These are phyloP conservation scores for Gnomoniopsis sp. DNA, from an alignment of 2,329 filamentous ascomycete genomes.

Conservation along the genomic window DNA sequence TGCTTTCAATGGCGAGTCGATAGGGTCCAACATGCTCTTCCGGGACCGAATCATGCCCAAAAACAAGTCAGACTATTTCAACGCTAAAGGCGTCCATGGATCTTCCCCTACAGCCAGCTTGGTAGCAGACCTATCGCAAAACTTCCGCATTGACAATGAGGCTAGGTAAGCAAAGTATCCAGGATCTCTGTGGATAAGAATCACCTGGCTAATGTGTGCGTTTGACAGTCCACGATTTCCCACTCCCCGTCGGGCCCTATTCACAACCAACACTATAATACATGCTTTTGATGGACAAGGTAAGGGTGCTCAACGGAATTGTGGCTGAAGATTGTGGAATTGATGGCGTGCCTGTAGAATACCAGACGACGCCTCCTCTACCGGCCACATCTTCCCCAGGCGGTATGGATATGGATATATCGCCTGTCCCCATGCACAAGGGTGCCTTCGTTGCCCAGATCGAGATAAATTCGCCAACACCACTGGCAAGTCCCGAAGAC, in stretches of 20 bases:
- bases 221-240: constrained; percentile 69
- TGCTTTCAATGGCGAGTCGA: constrained; percentile 48
- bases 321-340: constrained; percentile 7
- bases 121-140: constrained; percentile 91
- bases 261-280: constrained; percentile 70
- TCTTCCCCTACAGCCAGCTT: constrained; percentile 90
- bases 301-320: constrained; percentile 37
- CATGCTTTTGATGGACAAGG: constrained; percentile 53
- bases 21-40: constrained; percentile 71
- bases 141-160: constrained; percentile 85
- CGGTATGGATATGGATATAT: constrained; percentile 83
- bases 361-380: constrained; percentile 79
- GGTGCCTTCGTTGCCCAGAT: constrained; percentile 62
- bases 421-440: constrained; percentile 81
- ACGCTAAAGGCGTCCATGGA: constrained; percentile 69
- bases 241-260: constrained; percentile 80
- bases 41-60: constrained; percentile 64
- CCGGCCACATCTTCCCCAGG: constrained; percentile 75
- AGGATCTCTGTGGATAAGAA: neutral
- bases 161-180: constrained; percentile 62
- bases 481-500: constrained; percentile 45
- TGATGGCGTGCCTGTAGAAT: constrained; percentile 50
- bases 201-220: constrained; percentile 19
- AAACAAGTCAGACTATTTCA: constrained; percentile 73
- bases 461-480: constrained; percentile 70